These are phyloP conservation scores for Senna siamea DNA, from an alignment of 306 rosid species.

Conservation along the genomic window DNA sequence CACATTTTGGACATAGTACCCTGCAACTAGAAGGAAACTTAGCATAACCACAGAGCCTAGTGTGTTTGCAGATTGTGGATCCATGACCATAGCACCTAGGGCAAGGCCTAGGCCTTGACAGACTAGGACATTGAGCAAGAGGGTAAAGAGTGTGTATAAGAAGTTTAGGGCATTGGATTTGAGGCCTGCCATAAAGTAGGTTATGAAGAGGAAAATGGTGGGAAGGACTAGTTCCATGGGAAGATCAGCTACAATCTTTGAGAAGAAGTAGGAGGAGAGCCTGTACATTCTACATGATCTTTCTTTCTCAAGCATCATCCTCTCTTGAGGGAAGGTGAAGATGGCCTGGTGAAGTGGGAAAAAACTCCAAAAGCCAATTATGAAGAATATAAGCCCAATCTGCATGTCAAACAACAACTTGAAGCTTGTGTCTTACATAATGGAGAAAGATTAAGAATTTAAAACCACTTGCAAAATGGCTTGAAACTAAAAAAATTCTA, in stretches of 20 bases:
- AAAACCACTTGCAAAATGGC: too few relatives aligned
- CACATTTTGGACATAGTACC: slow-evolving; percentile 65
- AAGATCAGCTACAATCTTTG: slow-evolving; percentile 58
- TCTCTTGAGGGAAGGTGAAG: slow-evolving; percentile 71
- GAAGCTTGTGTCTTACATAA: neutral
- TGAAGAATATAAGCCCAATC: slow-evolving; percentile 64
- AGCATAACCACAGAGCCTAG: slow-evolving; percentile 68
- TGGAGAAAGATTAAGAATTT: too few relatives aligned
- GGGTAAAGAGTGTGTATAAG: slow-evolving; percentile 41
- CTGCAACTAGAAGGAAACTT: slow-evolving; percentile 55
- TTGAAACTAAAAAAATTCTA: neutral
- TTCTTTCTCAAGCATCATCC: slow-evolving; percentile 65
- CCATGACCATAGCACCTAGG: slow-evolving; percentile 66
- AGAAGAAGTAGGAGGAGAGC: slow-evolving; percentile 72
- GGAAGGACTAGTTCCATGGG: slow-evolving; percentile 82
- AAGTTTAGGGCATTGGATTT: slow-evolving; percentile 41
- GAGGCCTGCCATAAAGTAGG: slow-evolving; percentile 69
- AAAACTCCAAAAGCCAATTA: slow-evolving; percentile 61
- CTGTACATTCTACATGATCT: slow-evolving; percentile 72
- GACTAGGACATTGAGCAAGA: slow-evolving; percentile 57
- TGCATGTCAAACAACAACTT: slow-evolving; percentile 31
- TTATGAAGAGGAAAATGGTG: slow-evolving; percentile 48
- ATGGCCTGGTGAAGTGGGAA: slow-evolving; percentile 64
- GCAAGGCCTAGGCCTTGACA: slow-evolving; percentile 77
- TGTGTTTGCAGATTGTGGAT: slow-evolving; percentile 55